Conservation (phyloP, 306 rosid species). For the Quercus agrifolia region DNA sequence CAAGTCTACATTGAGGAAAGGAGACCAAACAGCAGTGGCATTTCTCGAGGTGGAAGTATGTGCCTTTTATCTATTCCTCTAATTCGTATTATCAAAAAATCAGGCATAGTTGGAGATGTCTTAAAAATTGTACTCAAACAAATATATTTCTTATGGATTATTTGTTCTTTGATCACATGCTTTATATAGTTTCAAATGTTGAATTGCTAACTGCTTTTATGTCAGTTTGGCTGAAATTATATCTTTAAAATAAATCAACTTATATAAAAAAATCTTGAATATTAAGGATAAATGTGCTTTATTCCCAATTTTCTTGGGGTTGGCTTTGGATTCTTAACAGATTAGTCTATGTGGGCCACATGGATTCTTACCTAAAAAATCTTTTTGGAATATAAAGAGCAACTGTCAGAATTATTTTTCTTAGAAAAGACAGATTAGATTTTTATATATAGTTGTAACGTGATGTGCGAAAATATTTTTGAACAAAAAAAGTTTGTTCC, state of each 20-base stretch:
- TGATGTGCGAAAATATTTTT: background rate
- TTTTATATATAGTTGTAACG: background rate
- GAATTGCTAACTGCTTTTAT: background rate
- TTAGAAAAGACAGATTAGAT: background rate
- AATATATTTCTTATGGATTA: background rate
- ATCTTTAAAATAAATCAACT: background rate
- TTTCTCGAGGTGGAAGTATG: conserved; percentile 88
- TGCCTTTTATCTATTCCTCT: background rate
- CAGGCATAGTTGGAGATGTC: background rate
- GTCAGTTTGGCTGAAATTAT: background rate
- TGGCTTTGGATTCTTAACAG: no score
- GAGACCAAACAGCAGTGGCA: conserved; percentile 68
- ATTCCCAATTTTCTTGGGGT: no score
- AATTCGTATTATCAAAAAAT: background rate
- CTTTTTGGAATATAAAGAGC: background rate
- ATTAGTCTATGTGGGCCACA: no score
- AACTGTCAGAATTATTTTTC: background rate
- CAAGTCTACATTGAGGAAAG: conserved; percentile 88
- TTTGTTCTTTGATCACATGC: background rate
- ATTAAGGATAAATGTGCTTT: no score
- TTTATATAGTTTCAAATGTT: background rate
- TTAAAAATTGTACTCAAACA: background rate
- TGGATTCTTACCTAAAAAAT: background rate
- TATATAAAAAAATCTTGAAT: no score
- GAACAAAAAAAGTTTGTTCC: background rate